phyloP scores from a whole-genome alignment of 129 eudicot species.

The Ambrosia artemisiifolia region DNA sequence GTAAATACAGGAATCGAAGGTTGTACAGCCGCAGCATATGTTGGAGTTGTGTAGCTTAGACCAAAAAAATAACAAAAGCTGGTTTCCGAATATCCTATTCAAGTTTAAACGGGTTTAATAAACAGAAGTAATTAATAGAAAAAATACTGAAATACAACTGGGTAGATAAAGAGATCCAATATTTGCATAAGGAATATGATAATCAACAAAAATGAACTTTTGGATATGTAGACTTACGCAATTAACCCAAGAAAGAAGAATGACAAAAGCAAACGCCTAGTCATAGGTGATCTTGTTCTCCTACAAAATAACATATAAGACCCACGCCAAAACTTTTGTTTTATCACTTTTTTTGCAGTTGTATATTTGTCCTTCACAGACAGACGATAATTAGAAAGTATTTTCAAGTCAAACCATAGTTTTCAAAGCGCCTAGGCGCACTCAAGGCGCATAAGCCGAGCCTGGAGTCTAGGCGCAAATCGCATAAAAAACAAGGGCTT shows the following conservation, averaged over 20 bases:
- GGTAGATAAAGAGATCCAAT: background rate
- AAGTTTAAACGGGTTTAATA: background rate
- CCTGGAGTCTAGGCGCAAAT: too few relatives aligned
- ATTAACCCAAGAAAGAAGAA: constrained; percentile 93
- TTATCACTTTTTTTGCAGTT: background rate
- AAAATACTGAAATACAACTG: background rate
- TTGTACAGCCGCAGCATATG: constrained; percentile 92
- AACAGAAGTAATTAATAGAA: background rate
- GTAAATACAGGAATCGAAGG: constrained; percentile 96
- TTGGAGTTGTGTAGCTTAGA: constrained; percentile 93
- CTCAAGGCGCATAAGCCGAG: too few relatives aligned
- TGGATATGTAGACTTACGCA: constrained; percentile 51
- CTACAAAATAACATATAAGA: constrained; percentile 39
- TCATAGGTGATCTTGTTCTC: constrained; percentile 69
- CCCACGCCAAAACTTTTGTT: background rate
- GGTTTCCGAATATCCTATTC: constrained; percentile 81
- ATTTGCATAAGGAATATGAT: constrained; percentile 10
- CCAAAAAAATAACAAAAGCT: constrained; percentile 87
- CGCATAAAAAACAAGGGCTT: too few relatives aligned
- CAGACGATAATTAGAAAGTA: too few relatives aligned
- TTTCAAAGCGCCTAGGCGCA: too few relatives aligned
- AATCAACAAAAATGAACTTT: background rate
- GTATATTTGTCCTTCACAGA: too few relatives aligned
- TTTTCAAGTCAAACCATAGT: background rate
- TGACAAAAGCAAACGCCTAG: constrained; percentile 54